Percentiles rank a stretch among this genome's conserved stretches.
These are phyloP conservation scores for Bauhinia variegata DNA, from an alignment of 306 rosid species.

Conservation along the genomic window DNA sequence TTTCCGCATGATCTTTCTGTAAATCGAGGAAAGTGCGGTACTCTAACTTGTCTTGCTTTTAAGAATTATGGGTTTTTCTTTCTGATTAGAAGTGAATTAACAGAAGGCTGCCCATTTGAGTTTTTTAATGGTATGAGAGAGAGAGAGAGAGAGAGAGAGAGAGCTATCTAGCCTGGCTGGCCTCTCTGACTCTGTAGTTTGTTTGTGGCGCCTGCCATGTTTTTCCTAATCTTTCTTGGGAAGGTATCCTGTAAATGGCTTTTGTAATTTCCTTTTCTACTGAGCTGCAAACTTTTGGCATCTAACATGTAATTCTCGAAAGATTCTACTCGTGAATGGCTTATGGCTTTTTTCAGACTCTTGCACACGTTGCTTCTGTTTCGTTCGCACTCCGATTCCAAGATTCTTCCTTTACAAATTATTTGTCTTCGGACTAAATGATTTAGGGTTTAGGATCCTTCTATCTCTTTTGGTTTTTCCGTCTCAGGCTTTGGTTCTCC, in stretches of 20 bases:
- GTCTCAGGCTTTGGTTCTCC: not conserved
- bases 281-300: constrained; percentile 41
- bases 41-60: constrained; percentile 52
- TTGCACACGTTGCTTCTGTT: constrained; percentile 11
- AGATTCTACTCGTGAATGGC: constrained; percentile 40
- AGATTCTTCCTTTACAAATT: constrained; percentile 23
- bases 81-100: constrained; percentile 52
- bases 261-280: constrained; percentile 41
- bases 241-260: constrained; percentile 44
- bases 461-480: not conserved
- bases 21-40: constrained; percentile 56
- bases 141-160: constrained; percentile 42
- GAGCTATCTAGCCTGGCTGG: not conserved
- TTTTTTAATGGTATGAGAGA: constrained; percentile 40
- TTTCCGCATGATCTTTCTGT: constrained; percentile 42
- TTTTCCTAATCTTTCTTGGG: constrained; percentile 38
- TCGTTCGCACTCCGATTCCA: constrained; percentile 36
- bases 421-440: not conserved
- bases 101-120: constrained; percentile 46
- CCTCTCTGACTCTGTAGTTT: constrained; percentile 9
- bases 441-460: constrained; percentile 18
- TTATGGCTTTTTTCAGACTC: constrained; percentile 40
- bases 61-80: constrained; percentile 42
- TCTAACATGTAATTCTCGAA: constrained; percentile 36
- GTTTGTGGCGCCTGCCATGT: constrained; percentile 13